Evolutionary conservation across 2,329 filamentous ascomycete species (phyloP), one percentile per base, ranked within the genome.

Genomic region (Penicillium crustosum): DNA sequence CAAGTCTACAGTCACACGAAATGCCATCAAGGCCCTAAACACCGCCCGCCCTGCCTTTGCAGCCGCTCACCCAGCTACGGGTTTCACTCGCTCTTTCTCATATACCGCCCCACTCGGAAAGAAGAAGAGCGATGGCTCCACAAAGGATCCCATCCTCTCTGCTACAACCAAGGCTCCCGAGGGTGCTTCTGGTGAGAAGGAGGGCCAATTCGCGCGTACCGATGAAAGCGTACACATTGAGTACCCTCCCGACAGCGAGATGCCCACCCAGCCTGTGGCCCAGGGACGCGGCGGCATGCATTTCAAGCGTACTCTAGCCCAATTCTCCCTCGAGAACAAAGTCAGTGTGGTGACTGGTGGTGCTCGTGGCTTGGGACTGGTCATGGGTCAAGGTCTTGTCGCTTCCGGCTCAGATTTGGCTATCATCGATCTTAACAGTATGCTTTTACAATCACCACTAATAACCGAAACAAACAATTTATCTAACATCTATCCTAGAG

Each of bases 341-440:
- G 89, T 93, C 9, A 91, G 86, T 47, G 81, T 97, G 41, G 89
- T 97, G 39, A 97, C 93, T 1, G 93, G 93, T 52, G 93, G 93
- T 71, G 93, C 93, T 27, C 83, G 93, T 71, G 93, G 93, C 8
- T 77, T 97, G 57, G 93, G 93, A 39, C 80, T 97, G 60, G 92
- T 95, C 66, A 97, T 97, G 89, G 90, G 89, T 51, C 92, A 96
- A 79, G 92, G 90, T 47, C 85, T 96, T 76, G 89, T 96, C 53
- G 88, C 91, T 53, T 94, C 90, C 53, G 93, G 93, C 52, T 90
- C 91, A 10, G 88, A 96, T 74, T 82, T 97, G 61, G 93, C 93
- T 42, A 90, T 97, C 75, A 91, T 97, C 41, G 93, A 97, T 74
- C 81, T 97, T 79, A 96, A 97, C 78, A 89, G 90, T 93, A 77